These are phyloP conservation scores for Digitaria exilis DNA, from an alignment of 202 grass and related monocot species.

Conservation along the genomic window DNA sequence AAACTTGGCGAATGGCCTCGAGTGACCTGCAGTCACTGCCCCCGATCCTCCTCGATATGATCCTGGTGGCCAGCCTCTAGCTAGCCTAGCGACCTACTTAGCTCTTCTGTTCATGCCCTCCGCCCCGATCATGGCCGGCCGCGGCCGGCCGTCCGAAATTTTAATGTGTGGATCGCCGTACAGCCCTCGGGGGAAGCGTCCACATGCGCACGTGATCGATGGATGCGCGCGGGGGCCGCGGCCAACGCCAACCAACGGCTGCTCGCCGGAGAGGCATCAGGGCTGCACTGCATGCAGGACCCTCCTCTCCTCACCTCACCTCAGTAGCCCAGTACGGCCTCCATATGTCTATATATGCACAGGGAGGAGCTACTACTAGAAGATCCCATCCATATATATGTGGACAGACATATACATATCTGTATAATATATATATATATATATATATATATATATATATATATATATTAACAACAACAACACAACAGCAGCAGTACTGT, in stretches of 20 bases:
- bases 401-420: not conserved
- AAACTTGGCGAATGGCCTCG: too few species aligned
- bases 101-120: not conserved
- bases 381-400: not conserved
- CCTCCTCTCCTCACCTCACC: too few species aligned
- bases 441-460: too few species aligned
- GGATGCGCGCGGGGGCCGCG: not conserved
- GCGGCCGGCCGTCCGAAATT: not conserved
- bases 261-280: not conserved
- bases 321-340: too few species aligned
- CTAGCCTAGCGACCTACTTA: too few species aligned
- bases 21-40: too few species aligned
- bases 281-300: too few species aligned
- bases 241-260: not conserved
- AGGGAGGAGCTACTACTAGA: not conserved
- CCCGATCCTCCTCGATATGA: too few species aligned
- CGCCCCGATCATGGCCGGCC: not conserved
- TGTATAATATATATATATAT: too few species aligned
- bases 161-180: conserved; percentile 34
- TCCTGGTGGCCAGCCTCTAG: too few species aligned
- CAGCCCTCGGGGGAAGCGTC: not conserved
- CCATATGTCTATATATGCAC: conserved; percentile 3
- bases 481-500: not conserved
- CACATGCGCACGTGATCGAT: conserved; percentile 31
- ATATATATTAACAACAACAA: too few species aligned